Evolutionary conservation across 139 green algal genomes (phyloP), one percentile per base, ranked within the genome.

Genomic region (Chlorella sp.): DNA sequence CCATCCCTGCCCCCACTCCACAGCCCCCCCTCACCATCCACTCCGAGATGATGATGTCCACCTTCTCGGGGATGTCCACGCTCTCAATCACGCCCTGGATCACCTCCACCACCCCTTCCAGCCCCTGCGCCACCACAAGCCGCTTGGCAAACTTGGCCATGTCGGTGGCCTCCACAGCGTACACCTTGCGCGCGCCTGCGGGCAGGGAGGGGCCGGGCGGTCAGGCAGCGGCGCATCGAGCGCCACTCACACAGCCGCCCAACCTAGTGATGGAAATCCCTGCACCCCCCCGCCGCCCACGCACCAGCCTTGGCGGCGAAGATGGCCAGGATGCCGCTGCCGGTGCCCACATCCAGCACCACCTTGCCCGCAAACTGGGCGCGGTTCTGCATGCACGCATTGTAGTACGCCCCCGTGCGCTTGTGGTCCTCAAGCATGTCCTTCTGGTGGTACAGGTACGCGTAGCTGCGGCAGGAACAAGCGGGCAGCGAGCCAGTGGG

Each of bases 361-460:
- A 98, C 95, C 82, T 94, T 97, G 44, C 83, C 93, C 34, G 81
- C 55, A 71, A 97, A 97, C 38, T 90, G 78, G 7, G 55, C 57
- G 41, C 76, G 67, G 89, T 97, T 97, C 69, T 92, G 85, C 74
- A 94, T 89, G 72, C 95, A 90, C 0, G 92, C 90, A 41, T 96
- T 90, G 88, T 96, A 97, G 87, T 99, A 99, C 28, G 95, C 95
- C 5, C 95, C 94, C 23, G 98, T 99, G 26, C 97, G 93, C 87
- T 98, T 97, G 89, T 97, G 94, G 87, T 99, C 97, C 84, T 98
- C 96, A 36, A 99, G 91, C 97, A 99, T 99, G 74, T 99, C 96
- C 89, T 99, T 98, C 92, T 98, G 97, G 78, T 99, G 96, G 67
- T 98, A 99, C 18, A 99, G 88, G 78, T 94, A 99, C 0, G 90